A percentile compares a stretch with the other conserved stretches of the same genome.
Evolutionary conservation across 2,329 filamentous ascomycete species (phyloP).

Genomic region (Neofusicoccum laricinum): DNA sequence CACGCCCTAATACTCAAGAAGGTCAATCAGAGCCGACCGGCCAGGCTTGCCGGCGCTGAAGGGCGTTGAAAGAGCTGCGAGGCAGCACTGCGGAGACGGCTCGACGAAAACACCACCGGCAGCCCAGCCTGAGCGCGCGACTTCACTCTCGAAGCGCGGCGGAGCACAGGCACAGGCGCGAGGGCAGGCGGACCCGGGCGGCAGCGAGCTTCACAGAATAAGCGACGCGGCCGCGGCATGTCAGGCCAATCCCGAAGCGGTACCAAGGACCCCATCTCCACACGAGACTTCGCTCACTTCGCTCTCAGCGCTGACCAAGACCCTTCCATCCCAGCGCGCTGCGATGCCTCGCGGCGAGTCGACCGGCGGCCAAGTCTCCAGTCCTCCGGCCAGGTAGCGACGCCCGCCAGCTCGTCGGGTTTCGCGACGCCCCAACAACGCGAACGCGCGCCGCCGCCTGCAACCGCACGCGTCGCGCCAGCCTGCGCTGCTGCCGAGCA

Average conservation of each 20-base stretch:
- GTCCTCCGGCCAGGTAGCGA: not conserved
- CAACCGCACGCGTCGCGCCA: not conserved
- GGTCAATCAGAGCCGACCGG: not conserved
- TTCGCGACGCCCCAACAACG: not conserved
- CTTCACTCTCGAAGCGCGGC: not conserved
- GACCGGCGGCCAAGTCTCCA: not conserved
- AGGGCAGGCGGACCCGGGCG: not conserved
- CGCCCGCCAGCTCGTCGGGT: not conserved
- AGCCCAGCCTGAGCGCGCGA: not conserved
- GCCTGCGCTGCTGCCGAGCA: not conserved
- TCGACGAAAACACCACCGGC: not conserved
- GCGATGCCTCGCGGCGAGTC: not conserved
- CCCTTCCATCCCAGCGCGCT: not conserved
- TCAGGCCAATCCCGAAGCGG: not conserved
- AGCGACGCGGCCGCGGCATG: not conserved
- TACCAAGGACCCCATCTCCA: not conserved
- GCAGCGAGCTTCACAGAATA: not conserved
- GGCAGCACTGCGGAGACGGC: not conserved
- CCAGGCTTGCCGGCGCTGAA: not conserved
- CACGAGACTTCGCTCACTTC: not conserved
- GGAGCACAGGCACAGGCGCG: not conserved
- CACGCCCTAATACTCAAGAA: constrained; percentile 4
- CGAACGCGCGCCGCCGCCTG: not conserved
- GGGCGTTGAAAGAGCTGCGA: not conserved
- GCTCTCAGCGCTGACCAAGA: not conserved